Percentiles rank a stretch among this genome's conserved stretches.
phyloP scores from a whole-genome alignment of 176 grass and related monocot genomes.

The Musa beccarii region DNA sequence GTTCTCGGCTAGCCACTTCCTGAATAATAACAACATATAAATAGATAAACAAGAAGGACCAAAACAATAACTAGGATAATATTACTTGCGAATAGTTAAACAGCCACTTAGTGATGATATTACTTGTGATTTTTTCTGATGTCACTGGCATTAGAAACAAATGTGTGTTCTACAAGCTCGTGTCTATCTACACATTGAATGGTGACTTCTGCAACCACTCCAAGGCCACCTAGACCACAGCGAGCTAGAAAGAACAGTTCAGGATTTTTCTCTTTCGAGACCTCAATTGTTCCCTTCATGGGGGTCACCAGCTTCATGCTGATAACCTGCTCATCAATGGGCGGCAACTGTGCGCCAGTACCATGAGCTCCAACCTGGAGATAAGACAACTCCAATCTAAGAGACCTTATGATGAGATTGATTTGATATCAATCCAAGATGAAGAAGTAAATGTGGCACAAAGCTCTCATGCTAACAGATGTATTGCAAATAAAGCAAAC shows the following conservation, averaged over 20 bases:
- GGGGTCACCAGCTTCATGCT: slow-evolving; percentile 96
- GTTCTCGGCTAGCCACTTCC: slow-evolving; percentile 82
- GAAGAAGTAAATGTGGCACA: too few relatives aligned
- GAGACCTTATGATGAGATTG: background rate
- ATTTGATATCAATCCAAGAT: too few relatives aligned
- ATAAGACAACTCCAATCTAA: background rate
- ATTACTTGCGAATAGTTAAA: background rate
- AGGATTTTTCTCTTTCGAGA: slow-evolving; percentile 76
- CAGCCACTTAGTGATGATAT: slow-evolving; percentile 14
- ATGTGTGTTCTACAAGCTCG: slow-evolving; percentile 83
- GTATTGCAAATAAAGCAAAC: too few relatives aligned
- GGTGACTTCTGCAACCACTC: slow-evolving; percentile 73
- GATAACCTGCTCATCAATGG: slow-evolving; percentile 87
- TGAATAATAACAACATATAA: slow-evolving; percentile 26
- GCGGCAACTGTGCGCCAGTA: slow-evolving; percentile 76
- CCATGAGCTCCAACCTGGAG: slow-evolving; percentile 89
- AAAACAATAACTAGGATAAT: background rate
- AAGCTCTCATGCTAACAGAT: too few relatives aligned
- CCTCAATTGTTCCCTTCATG: slow-evolving; percentile 69
- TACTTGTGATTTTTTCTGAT: slow-evolving; percentile 95
- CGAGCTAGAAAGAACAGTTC: slow-evolving; percentile 86
- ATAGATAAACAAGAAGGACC: slow-evolving; percentile 14
- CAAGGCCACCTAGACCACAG: slow-evolving; percentile 68
- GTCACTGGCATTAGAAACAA: slow-evolving; percentile 59
- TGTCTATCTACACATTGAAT: slow-evolving; percentile 73